These are phyloP conservation scores for Alternaria consortialis DNA, from an alignment of 2,329 filamentous ascomycete genomes.

Conservation along the genomic window DNA sequence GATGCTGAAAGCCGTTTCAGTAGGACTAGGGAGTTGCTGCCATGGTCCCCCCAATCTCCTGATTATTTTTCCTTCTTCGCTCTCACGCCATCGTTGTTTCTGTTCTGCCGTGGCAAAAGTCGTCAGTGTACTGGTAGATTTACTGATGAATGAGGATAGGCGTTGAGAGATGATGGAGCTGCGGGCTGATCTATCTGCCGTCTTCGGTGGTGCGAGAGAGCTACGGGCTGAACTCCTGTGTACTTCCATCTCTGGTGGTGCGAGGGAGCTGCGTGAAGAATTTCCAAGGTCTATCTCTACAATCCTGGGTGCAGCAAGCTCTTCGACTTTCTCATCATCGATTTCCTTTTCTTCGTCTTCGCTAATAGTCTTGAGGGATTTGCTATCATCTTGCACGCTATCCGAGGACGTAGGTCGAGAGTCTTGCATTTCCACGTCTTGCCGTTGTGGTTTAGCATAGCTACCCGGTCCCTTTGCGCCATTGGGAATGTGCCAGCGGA, in stretches of 20 bases:
- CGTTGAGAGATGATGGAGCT: conserved; percentile 17
- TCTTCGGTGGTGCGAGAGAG: conserved; percentile 7
- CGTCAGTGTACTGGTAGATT: conserved; percentile 5
- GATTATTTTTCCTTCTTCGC: conserved; percentile 33
- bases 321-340: conserved; percentile 3
- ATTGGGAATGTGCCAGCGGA: conserved; percentile 77
- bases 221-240: conserved; percentile 5
- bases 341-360: conserved; percentile 10
- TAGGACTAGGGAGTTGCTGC: conserved; percentile 18
- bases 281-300: conserved; percentile 18
- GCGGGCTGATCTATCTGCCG: conserved; percentile 8
- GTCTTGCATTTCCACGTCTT: conserved; percentile 31
- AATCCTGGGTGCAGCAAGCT: conserved; percentile 3
- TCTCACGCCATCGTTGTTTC: conserved; percentile 30
- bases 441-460: conserved; percentile 23
- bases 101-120: conserved; percentile 16
- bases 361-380: conserved; percentile 2
- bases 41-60: conserved; percentile 33
- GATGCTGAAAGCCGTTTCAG: conserved; percentile 10
- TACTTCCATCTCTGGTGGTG: not conserved
- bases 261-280: not conserved
- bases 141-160: conserved; percentile 11
- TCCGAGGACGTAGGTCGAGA: conserved; percentile 21
- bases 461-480: conserved; percentile 64
- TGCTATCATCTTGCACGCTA: conserved; percentile 1